A percentile compares a stretch with the other conserved stretches of the same genome.
phyloP scores from a whole-genome alignment of 495 filamentous ascomycete genomes.

The Physcia stellaris region DNA sequence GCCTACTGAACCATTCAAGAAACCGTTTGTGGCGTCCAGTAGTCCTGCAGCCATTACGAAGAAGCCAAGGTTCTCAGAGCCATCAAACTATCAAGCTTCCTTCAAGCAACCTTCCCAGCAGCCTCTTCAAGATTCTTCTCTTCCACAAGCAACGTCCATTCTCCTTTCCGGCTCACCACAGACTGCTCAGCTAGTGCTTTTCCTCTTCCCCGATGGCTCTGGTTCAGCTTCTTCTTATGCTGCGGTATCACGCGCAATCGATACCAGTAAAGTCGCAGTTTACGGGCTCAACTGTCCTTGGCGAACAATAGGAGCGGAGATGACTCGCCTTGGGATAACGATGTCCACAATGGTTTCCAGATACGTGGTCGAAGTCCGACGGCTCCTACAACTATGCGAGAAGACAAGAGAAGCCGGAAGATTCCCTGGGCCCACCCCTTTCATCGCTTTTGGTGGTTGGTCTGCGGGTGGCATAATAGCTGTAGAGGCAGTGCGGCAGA shows the following conservation, averaged over 20 bases:
- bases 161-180: slow-evolving; percentile 35
- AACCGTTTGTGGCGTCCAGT: neutral
- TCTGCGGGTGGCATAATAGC: slow-evolving; percentile 31
- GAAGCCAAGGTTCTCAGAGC: slow-evolving; percentile 11
- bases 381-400: slow-evolving; percentile 60
- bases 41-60: neutral
- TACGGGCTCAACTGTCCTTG: slow-evolving; percentile 55
- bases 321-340: slow-evolving; percentile 39
- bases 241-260: slow-evolving; percentile 36
- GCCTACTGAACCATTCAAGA: neutral
- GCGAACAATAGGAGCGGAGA: slow-evolving; percentile 44
- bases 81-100: slow-evolving; percentile 3
- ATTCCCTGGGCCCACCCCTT: slow-evolving; percentile 47
- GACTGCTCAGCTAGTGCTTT: slow-evolving; percentile 29
- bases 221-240: slow-evolving; percentile 48
- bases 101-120: neutral
- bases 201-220: slow-evolving; percentile 37
- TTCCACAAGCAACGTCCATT: slow-evolving; percentile 32
- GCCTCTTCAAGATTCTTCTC: neutral
- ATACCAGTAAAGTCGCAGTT: slow-evolving; percentile 39
- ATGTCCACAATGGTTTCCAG: slow-evolving; percentile 37
- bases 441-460: slow-evolving; percentile 49
- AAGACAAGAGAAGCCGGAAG: no score
- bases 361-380: slow-evolving; percentile 51
- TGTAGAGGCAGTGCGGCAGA: slow-evolving; percentile 20